Conservation (phyloP, 1,139 yeast species). For the Pichia sp. region DNA sequence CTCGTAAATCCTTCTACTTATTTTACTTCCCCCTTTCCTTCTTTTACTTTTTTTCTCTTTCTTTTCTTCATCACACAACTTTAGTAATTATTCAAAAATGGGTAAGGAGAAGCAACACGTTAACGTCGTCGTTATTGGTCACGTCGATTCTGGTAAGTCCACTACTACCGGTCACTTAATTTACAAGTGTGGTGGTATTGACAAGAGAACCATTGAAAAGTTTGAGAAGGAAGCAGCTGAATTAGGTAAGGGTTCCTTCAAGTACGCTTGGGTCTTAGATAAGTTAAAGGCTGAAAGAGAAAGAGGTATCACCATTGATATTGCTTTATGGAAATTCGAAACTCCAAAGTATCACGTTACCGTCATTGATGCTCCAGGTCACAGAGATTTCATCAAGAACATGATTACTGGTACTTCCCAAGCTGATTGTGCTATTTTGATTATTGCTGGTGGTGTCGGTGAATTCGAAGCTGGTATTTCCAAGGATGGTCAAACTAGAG, state of each 20-base stretch:
- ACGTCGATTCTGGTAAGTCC: slow-evolving; percentile 99
- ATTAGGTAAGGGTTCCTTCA: slow-evolving; percentile 97
- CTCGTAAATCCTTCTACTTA: too few relatives aligned
- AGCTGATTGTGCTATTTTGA: slow-evolving; percentile 88
- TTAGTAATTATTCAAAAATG: slow-evolving; percentile 15
- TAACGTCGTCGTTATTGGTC: slow-evolving; percentile 99
- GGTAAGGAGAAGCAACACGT: slow-evolving; percentile 94
- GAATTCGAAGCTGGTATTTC: slow-evolving; percentile 95
- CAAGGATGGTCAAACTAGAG: slow-evolving; percentile 91
- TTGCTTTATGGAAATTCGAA: slow-evolving; percentile 94
- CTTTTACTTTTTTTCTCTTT: not conserved
- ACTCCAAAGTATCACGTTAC: slow-evolving; percentile 91
- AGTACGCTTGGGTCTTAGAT: slow-evolving; percentile 96
- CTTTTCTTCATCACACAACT: not conserved
- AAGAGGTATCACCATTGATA: slow-evolving; percentile 95
- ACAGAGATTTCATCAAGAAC: slow-evolving; percentile 95
- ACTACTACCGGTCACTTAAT: slow-evolving; percentile 99
- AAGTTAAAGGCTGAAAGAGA: slow-evolving; percentile 95
- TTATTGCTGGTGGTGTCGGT: slow-evolving; percentile 89
- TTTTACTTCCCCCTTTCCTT: not conserved
- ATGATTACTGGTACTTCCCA: slow-evolving; percentile 92
- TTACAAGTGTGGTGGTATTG: slow-evolving; percentile 75
- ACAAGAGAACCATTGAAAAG: slow-evolving; percentile 98
- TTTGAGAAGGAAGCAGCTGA: slow-evolving; percentile 98
- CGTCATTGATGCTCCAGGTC: slow-evolving; percentile 94